A percentile compares a stretch with the other conserved stretches of the same genome.
Conservation (phyloP, 208 protist species). For the Ichthyophonus hoferi region DNA sequence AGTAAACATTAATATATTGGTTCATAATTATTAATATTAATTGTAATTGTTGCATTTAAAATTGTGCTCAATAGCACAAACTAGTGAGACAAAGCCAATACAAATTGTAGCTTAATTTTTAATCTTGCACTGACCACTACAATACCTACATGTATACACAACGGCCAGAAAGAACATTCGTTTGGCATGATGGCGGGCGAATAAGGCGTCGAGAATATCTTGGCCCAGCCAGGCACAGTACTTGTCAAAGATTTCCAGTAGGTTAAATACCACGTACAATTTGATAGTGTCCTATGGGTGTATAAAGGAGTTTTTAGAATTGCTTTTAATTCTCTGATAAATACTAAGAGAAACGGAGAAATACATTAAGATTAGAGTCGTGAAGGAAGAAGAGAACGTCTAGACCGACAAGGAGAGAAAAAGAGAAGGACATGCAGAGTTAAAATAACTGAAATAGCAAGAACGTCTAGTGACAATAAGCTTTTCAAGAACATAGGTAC, state of each 20-base stretch:
- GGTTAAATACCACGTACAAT: conserved; percentile 87
- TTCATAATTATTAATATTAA: too few species aligned
- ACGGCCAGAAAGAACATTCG: conserved; percentile 2
- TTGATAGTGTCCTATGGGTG: conserved; percentile 73
- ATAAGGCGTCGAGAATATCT: conserved; percentile 79
- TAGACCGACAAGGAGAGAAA: neutral
- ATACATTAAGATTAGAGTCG: too few species aligned
- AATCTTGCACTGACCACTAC: too few species aligned
- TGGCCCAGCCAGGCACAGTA: conserved; percentile 78
- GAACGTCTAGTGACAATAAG: neutral
- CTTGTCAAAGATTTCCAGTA: conserved; percentile 78
- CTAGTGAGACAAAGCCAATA: too few species aligned
- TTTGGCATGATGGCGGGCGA: conserved; percentile 23
- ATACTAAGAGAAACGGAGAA: neutral
- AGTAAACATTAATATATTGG: too few species aligned
- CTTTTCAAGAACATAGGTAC: too few species aligned
- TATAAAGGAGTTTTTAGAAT: neutral
- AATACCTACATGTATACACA: conserved; percentile 12
- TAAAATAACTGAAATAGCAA: neutral
- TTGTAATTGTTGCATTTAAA: too few species aligned
- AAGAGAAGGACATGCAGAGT: neutral
- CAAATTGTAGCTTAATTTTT: too few species aligned
- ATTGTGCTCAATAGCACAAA: too few species aligned
- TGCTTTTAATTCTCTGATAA: neutral
- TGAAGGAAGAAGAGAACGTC: neutral